Conservation (phyloP, 768 basidiomycete species). For the Multifurca ochricompacta region DNA sequence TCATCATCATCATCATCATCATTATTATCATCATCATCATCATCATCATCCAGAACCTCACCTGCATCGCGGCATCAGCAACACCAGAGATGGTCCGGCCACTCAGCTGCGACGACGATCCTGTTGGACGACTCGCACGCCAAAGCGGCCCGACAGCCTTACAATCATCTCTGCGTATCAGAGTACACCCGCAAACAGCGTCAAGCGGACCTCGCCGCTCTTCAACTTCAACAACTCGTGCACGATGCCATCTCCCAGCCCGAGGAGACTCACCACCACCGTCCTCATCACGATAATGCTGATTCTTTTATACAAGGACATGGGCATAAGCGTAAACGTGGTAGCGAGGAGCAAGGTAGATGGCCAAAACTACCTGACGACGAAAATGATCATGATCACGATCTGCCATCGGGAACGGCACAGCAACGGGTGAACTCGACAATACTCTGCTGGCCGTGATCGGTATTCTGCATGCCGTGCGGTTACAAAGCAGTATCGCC, state of each 20-base stretch:
- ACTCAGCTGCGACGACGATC: constrained; percentile 41
- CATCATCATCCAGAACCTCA: background rate
- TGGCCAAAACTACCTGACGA: no score
- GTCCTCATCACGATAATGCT: background rate
- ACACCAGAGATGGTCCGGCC: constrained; percentile 17
- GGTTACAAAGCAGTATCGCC: constrained; percentile 54
- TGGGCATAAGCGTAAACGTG: no score
- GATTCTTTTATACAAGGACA: no score
- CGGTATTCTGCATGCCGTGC: constrained; percentile 55
- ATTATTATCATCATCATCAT: background rate
- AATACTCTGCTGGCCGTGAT: constrained; percentile 55
- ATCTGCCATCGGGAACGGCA: background rate
- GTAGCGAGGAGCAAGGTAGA: no score
- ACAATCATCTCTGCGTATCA: constrained; percentile 70
- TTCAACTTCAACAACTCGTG: constrained; percentile 14
- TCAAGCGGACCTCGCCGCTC: constrained; percentile 29
- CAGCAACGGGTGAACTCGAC: constrained; percentile 32
- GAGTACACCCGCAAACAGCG: constrained; percentile 53
- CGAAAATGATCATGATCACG: no score
- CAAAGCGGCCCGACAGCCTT: constrained; percentile 64
- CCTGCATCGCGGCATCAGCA: background rate
- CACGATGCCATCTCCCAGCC: constrained; percentile 6
- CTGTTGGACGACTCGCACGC: constrained; percentile 46
- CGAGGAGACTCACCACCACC: constrained; percentile 19
- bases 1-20: background rate